Conservation (phyloP, 169 alveolate species). For the Perkinsus olseni region DNA sequence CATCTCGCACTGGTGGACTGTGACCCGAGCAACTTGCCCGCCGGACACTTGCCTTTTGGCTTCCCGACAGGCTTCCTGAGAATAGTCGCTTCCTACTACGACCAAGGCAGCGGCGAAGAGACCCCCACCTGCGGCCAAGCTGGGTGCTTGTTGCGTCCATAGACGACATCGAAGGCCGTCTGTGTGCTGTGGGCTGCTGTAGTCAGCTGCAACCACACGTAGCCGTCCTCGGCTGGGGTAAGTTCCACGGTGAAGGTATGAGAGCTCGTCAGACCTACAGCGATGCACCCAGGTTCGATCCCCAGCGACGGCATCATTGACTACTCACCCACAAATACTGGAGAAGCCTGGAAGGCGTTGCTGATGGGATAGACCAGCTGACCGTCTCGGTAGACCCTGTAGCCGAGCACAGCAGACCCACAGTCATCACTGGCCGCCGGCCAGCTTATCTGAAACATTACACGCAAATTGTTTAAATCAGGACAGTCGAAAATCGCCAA, state of each 20-base stretch:
- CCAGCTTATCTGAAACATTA: background rate
- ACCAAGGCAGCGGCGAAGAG: background rate
- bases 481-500: no score
- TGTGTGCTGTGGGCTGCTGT: background rate
- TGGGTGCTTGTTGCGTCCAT: background rate
- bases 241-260: background rate
- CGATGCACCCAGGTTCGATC: background rate
- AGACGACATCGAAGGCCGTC: background rate
- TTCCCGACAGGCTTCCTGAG: background rate
- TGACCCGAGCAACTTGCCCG: background rate
- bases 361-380: constrained; percentile 22
- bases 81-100: background rate
- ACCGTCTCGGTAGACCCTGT: constrained; percentile 27
- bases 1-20: background rate
- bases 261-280: background rate
- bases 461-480: no score
- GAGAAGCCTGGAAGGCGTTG: constrained; percentile 13
- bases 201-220: background rate
- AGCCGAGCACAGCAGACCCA: constrained; percentile 22
- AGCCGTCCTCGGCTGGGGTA: background rate
- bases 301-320: background rate
- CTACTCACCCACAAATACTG: background rate
- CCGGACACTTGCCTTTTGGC: background rate
- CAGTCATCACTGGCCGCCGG: constrained; percentile 1
- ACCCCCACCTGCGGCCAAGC: background rate